Conservation (phyloP, 2,329 filamentous ascomycete genomes). For the Claviceps maximensis region DNA sequence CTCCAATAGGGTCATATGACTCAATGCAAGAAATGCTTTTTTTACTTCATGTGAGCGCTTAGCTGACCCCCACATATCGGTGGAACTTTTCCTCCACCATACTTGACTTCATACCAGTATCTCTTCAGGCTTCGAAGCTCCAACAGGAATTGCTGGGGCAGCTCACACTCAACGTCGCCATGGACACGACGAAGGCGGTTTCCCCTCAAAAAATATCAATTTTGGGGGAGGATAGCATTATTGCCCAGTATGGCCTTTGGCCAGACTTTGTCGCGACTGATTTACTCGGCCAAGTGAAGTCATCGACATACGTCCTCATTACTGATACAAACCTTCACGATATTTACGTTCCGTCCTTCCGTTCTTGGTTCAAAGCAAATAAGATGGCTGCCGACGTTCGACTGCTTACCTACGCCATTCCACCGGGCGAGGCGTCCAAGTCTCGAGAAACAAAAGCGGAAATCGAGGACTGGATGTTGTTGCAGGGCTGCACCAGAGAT, state of each 20-base stretch:
- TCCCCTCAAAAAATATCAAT: constrained; percentile 57
- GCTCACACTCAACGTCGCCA: constrained; percentile 7
- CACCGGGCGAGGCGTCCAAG: constrained; percentile 89
- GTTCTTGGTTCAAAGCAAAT: constrained; percentile 24
- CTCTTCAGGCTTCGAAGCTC: background rate
- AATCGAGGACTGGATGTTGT: constrained; percentile 95
- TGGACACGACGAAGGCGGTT: constrained; percentile 13
- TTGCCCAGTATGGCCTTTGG: constrained; percentile 88
- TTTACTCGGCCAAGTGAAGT: constrained; percentile 60
- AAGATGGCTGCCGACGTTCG: constrained; percentile 33
- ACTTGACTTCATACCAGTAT: background rate
- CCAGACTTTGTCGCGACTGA: constrained; percentile 68
- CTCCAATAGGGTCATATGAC: constrained; percentile 5
- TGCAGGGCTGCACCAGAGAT: constrained; percentile 83
- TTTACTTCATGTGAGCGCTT: background rate
- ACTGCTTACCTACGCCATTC: constrained; percentile 73
- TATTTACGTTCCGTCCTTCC: constrained; percentile 69
- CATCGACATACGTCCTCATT: constrained; percentile 90
- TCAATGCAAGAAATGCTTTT: background rate
- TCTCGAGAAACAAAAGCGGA: constrained; percentile 85
- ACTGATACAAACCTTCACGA: constrained; percentile 86
- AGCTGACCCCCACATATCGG: background rate
- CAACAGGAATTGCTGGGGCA: background rate
- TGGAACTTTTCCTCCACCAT: background rate
- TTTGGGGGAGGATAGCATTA: constrained; percentile 76